Evolutionary conservation across 2,329 filamentous ascomycete genomes (phyloP), one percentile per base, ranked within the genome.

Genomic region (Botrytis medusae): DNA sequence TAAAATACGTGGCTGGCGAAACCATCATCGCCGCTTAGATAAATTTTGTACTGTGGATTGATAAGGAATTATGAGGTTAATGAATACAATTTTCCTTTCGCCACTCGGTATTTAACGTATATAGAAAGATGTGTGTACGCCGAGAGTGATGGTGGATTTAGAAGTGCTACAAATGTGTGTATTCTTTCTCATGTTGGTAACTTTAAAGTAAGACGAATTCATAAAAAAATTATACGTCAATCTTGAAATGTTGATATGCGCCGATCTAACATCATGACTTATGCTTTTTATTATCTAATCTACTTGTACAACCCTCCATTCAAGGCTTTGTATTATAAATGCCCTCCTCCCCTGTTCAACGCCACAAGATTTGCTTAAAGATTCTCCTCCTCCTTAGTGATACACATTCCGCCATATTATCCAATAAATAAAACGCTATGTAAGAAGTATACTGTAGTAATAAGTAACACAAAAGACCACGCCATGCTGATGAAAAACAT

Each of bases 391-490:
- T 32, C 34, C 34, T 57, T 69, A 69, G 25, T 57, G 42, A 42
- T 69, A 69, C 65, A 57, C 48, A 12, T 69, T 57, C 29, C 34
- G 34, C 42, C 48, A 42, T 32, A 32, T 20, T 69, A 69, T 69
- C 65, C 65, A 57, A 57, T 42, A 57, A 29, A 69, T 14, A 57
- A 57, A 69, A 69, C 14, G 48, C 18, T 68, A 57, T 68, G 25
- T 68, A 63, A 63, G 29, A 63, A 51, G 29, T 44, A 64, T 64
- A 46, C 54, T 51, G 7, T 40, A 64, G 20, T 22, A 40, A 48
- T 22, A 40, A 48, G n/a, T 64, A 40, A 32, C 68, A 46, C 22
- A 42, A 63, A 61, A 42, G 18, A 37, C 48, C n/a, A 57, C n/a
- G n/a, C 44, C 37, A 44, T 64, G 70, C 61, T 59, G 48, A 20